Evolutionary conservation across 176 grass and related monocot genomes (phyloP), one percentile per base, ranked within the genome.

Genomic region (Miscanthus lutarioriparius): DNA sequence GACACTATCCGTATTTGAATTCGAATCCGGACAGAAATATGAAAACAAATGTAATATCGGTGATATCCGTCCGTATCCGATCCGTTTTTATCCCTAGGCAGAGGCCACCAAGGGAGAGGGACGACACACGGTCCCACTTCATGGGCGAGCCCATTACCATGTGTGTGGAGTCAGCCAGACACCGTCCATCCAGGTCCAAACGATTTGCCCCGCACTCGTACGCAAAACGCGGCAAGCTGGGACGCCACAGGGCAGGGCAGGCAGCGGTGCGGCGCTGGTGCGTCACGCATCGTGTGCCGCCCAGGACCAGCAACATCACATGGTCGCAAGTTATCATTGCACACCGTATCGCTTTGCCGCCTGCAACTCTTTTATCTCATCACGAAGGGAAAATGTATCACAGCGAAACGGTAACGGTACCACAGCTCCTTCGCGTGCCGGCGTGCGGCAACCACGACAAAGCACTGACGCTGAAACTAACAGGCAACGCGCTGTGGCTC

Each of bases 281-380:
- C 83, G 27, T 54, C n/a, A 71, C 13, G 48, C 80, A 3, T 26
- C 80, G 80, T 82, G 66, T 20, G 75, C 33, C 53, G 75, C 53
- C n/a, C 53, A 41, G 14, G 17, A 17, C 73, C 83, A 77, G 74
- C 73, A 70, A 44, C 35, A 72, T 82, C 80, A 82, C 80, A 70
- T 82, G 80, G 67, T 27, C 14, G 5, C 12, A 39, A 40, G 79
- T 3, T 81, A 53, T 69, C 64, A 53, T 68, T n/a, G 61, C 32
- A 40, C 1, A 40, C 1, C 45, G 53, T 1, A 58, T 56, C 64
- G 47, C 64, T 2, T 6, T 11, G 36, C 38, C 64, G 2, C 71
- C 8, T 22, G 62, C 27, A 22, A 5, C 23, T 11, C 62, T 27
- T n/a, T 45, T 14, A 45, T 48, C 45, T 16, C 45, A 16, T 16